Evolutionary conservation across 1,284 basidiomycete species (phyloP), one percentile per base, ranked within the genome.

Genomic region (Puccinia horiana): DNA sequence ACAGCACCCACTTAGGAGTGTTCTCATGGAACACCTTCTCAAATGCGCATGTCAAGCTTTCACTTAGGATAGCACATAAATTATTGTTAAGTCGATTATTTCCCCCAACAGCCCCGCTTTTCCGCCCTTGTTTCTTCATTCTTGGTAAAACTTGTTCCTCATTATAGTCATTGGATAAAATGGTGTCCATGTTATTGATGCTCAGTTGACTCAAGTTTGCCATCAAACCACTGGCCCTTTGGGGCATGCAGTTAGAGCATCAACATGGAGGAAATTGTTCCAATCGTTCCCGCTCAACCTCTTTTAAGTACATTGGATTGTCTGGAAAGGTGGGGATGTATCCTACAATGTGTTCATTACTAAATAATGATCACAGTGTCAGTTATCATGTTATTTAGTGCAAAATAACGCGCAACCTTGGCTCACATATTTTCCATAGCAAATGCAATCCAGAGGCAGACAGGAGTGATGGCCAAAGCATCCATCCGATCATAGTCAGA

Each of bases 241-340:
- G 4, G 1, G 70, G 70, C 29, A 16, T 44, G 26, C 70, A 73
- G 20, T 73, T 73, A 32, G 70, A 73, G 40, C 70, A 73, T 18
- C 18, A 1, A 18, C 70, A 73, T 23, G 3, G 16, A 2, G 18
- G 26, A 29, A 73, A 47, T 20, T 32, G 26, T 1, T 47, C 4
- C 1, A 16, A 14, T n/a, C 11, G 12, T 44, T 73, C 42, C 29
- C 70, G 12, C 2, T 29, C 20, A 9, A 47, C 11, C 70, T 73
- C 70, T 1, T 1, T 23, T 2, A 47, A 6, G 49, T 47, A 44
- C 23, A 20, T 6, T n/a, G 37, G 70, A 18, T 73, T 29, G 12
- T 18, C 12, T 8, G 6, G 14, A 1, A 26, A 32, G 4, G 49
- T 29, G 0, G 70, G 70, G 1, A 73, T 73, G 40, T 73, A 73